These are phyloP conservation scores for Fusarium sarcochroum DNA, from an alignment of 2,329 filamentous ascomycete species.

Conservation along the genomic window DNA sequence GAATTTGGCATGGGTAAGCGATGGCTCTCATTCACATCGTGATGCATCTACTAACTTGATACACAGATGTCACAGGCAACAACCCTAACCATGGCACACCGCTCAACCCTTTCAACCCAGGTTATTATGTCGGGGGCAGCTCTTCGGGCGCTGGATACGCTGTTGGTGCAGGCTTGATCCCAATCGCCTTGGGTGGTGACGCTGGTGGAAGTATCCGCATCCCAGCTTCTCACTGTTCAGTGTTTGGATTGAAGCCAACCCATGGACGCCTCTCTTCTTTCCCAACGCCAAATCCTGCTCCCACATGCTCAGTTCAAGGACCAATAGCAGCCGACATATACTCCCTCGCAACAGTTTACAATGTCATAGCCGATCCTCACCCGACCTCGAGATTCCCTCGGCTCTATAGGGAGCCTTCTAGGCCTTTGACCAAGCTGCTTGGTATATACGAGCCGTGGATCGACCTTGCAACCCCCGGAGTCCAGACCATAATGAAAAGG, in stretches of 20 bases:
- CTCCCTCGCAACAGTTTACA: slow-evolving; percentile 75
- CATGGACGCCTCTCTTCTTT: slow-evolving; percentile 75
- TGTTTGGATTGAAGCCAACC: slow-evolving; percentile 81
- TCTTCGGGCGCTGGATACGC: slow-evolving; percentile 81
- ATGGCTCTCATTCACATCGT: too few relatives aligned
- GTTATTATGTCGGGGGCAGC: slow-evolving; percentile 83
- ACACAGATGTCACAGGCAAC: slow-evolving; percentile 78
- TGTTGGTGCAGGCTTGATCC: slow-evolving; percentile 77
- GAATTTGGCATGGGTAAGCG: slow-evolving; percentile 77
- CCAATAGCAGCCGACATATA: slow-evolving; percentile 77
- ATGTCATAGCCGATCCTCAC: slow-evolving; percentile 74
- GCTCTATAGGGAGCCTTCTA: slow-evolving; percentile 45
- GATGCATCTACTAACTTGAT: slow-evolving; percentile 13
- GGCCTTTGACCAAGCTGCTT: slow-evolving; percentile 62
- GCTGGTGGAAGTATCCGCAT: slow-evolving; percentile 82
- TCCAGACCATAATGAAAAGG: slow-evolving; percentile 57
- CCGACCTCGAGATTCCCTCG: slow-evolving; percentile 68
- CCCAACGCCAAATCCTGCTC: slow-evolving; percentile 70
- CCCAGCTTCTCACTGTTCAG: slow-evolving; percentile 78
- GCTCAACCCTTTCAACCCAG: slow-evolving; percentile 79
- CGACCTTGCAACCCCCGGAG: slow-evolving; percentile 57
- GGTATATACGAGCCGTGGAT: slow-evolving; percentile 77
- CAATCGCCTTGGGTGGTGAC: slow-evolving; percentile 79
- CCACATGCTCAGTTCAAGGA: slow-evolving; percentile 75
- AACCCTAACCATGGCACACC: slow-evolving; percentile 81